Conservation (phyloP, 1,139 yeast genomes). For the Pichia sp. region DNA sequence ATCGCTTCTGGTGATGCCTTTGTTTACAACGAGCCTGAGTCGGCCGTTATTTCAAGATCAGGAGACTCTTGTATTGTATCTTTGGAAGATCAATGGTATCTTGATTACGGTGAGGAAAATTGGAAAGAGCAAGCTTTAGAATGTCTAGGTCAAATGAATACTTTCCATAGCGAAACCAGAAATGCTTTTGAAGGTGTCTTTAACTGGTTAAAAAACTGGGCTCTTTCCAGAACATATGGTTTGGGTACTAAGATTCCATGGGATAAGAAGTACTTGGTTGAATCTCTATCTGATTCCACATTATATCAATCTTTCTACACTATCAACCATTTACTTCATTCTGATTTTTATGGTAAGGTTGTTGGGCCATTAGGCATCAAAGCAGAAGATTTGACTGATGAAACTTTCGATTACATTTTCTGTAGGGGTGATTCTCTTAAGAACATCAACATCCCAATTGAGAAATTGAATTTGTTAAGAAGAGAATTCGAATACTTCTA, state of each 20-base stretch:
- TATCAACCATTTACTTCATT: slow-evolving; percentile 77
- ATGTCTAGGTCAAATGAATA: slow-evolving; percentile 71
- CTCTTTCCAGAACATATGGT: slow-evolving; percentile 94
- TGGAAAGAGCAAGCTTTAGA: slow-evolving; percentile 86
- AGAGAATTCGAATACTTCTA: slow-evolving; percentile 94
- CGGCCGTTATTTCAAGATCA: slow-evolving; percentile 82
- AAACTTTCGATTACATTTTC: slow-evolving; percentile 89
- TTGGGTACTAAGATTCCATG: slow-evolving; percentile 95
- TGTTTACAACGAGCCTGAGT: slow-evolving; percentile 92
- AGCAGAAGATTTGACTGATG: slow-evolving; percentile 87
- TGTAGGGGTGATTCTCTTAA: slow-evolving; percentile 57
- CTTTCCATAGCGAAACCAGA: slow-evolving; percentile 79
- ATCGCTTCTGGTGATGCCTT: slow-evolving; percentile 77
- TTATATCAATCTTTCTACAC: slow-evolving; percentile 96
- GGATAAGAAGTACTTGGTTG: slow-evolving; percentile 92
- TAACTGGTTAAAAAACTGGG: slow-evolving; percentile 98
- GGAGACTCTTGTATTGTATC: slow-evolving; percentile 98
- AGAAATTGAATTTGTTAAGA: slow-evolving; percentile 68
- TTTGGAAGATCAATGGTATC: slow-evolving; percentile 97
- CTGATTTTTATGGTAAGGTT: slow-evolving; percentile 77
- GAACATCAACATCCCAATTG: slow-evolving; percentile 57
- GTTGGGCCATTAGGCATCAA: slow-evolving; percentile 69
- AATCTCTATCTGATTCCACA: slow-evolving; percentile 94
- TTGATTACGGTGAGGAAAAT: slow-evolving; percentile 91
- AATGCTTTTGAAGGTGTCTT: slow-evolving; percentile 92